Evolutionary conservation across 108 stramenopile species (phyloP).

Genomic region (Asterionellopsis glacialis): DNA sequence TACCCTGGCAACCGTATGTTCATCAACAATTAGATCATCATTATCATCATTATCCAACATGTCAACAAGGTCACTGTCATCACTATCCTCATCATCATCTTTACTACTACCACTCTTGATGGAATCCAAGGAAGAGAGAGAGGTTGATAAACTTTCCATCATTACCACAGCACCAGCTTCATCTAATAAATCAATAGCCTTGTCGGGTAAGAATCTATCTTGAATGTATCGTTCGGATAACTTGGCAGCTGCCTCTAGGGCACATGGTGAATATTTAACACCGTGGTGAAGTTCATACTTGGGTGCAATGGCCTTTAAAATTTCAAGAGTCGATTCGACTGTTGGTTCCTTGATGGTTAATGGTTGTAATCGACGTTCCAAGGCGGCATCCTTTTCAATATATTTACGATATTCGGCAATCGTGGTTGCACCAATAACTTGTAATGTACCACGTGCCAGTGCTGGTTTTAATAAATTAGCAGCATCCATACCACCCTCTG

Average conservation of each 20-base stretch:
- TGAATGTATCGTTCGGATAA: slow-evolving; percentile 72
- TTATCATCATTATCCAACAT: slow-evolving; percentile 20
- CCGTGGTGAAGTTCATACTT: slow-evolving; percentile 73
- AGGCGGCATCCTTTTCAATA: slow-evolving; percentile 90
- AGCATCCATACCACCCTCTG: slow-evolving; percentile 89
- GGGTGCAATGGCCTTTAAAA: slow-evolving; percentile 66
- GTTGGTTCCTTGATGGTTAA: slow-evolving; percentile 81
- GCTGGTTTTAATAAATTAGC: slow-evolving; percentile 92
- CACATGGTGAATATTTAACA: slow-evolving; percentile 56
- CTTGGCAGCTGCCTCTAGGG: slow-evolving; percentile 61
- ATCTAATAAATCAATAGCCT: slow-evolving; percentile 92
- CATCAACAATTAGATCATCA: slow-evolving; percentile 45
- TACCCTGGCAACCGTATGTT: slow-evolving; percentile 56
- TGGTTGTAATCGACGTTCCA: slow-evolving; percentile 87
- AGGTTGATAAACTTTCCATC: slow-evolving; percentile 36
- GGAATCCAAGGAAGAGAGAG: slow-evolving; percentile 22
- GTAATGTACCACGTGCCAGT: slow-evolving; percentile 74
- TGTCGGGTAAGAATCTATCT: slow-evolving; percentile 86
- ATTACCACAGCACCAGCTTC: slow-evolving; percentile 94
- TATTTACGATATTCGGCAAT: slow-evolving; percentile 86
- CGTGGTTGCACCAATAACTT: slow-evolving; percentile 90
- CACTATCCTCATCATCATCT: slow-evolving; percentile 8
- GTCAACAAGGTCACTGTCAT: background rate
- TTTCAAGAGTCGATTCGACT: slow-evolving; percentile 64
- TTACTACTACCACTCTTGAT: slow-evolving; percentile 53